A percentile compares a stretch with the other conserved stretches of the same genome.
phyloP scores from a whole-genome alignment of 2,329 filamentous ascomycete species.

The Aspergillus candidus region DNA sequence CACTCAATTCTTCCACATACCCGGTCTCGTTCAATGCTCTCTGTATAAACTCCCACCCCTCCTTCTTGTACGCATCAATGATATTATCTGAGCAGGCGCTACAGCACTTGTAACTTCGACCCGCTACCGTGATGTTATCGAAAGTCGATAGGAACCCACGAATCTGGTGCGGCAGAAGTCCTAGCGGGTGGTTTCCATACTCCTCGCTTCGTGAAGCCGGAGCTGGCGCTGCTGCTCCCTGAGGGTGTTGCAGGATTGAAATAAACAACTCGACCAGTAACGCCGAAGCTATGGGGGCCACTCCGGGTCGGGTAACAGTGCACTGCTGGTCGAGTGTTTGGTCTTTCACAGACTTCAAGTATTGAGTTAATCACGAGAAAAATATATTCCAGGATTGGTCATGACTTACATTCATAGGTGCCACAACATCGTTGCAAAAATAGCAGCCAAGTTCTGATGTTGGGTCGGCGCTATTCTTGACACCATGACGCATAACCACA shows the following conservation, averaged over 20 bases:
- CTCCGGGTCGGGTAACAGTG: slow-evolving; percentile 88
- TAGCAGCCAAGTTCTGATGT: slow-evolving; percentile 80
- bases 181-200: slow-evolving; percentile 40
- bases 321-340: slow-evolving; percentile 96
- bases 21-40: slow-evolving; percentile 55
- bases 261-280: slow-evolving; percentile 85
- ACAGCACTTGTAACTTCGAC: slow-evolving; percentile 55
- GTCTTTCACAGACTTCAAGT: slow-evolving; percentile 76
- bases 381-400: neutral
- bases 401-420: slow-evolving; percentile 75
- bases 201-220: slow-evolving; percentile 28
- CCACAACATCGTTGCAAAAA: slow-evolving; percentile 97
- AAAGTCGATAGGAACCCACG: slow-evolving; percentile 58
- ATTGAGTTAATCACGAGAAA: slow-evolving; percentile 12
- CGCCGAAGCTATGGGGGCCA: slow-evolving; percentile 86
- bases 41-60: slow-evolving; percentile 57
- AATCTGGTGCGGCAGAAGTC: slow-evolving; percentile 57
- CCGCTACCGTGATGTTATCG: slow-evolving; percentile 52
- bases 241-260: slow-evolving; percentile 79
- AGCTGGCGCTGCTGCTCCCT: slow-evolving; percentile 39
- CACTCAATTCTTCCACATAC: slow-evolving; percentile 59
- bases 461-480: slow-evolving; percentile 52
- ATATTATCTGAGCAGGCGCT: slow-evolving; percentile 57
- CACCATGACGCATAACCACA: slow-evolving; percentile 92
- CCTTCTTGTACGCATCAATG: slow-evolving; percentile 45